A percentile compares a stretch with the other conserved stretches of the same genome.
These are phyloP conservation scores for Thymus mandschuricus DNA, from an alignment of 257 asterid species.

Conservation along the genomic window DNA sequence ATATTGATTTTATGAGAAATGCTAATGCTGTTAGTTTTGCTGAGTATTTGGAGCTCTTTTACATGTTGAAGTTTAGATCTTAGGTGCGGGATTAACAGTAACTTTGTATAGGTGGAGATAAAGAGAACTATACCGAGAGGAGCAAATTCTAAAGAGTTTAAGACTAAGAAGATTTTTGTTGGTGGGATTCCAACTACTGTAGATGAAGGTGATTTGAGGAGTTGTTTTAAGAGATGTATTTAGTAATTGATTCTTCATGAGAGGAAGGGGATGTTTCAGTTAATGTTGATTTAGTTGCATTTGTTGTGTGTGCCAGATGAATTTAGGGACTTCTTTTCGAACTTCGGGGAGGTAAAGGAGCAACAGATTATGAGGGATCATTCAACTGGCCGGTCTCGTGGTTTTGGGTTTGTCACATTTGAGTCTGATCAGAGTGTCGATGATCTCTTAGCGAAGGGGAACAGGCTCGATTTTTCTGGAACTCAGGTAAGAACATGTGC, in stretches of 20 bases:
- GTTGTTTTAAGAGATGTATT: neutral
- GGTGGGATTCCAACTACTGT: conserved; percentile 64
- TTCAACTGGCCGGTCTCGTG: conserved; percentile 62
- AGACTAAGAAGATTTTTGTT: conserved; percentile 66
- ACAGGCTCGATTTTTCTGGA: conserved; percentile 59
- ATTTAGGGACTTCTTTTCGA: conserved; percentile 55
- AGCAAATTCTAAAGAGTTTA: conserved; percentile 52
- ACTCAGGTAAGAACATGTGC: conserved; percentile 47
- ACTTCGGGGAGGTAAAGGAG: conserved; percentile 58
- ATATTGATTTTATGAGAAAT: conserved; percentile 1
- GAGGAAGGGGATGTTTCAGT: neutral
- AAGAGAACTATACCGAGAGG: conserved; percentile 74
- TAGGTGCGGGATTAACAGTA: neutral
- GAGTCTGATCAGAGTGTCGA: conserved; percentile 61
- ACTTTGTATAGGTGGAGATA: conserved; percentile 56
- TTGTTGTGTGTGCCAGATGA: conserved; percentile 48
- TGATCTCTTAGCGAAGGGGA: conserved; percentile 56
- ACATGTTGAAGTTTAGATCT: neutral
- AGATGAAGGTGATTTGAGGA: conserved; percentile 45
- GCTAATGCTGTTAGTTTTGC: neutral
- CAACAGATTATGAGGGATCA: conserved; percentile 67
- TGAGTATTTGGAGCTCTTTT: conserved; percentile 10
- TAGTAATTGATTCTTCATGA: neutral
- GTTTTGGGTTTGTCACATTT: conserved; percentile 62
- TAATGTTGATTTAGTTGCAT: conserved; percentile 25